Conservation (phyloP, 2,329 filamentous ascomycete species). For the Paraconiothyrium sp. region DNA sequence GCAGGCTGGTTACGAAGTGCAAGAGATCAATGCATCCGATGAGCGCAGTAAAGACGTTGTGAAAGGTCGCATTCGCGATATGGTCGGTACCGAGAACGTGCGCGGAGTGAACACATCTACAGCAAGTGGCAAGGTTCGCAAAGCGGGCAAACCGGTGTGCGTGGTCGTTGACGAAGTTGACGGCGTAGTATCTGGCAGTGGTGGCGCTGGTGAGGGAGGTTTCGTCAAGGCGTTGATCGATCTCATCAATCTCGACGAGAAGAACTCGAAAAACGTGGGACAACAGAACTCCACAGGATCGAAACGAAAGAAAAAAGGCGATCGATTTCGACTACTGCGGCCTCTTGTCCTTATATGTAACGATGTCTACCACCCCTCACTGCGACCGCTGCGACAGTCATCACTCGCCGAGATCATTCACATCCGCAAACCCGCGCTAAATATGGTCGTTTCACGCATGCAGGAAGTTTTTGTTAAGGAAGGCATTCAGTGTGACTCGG, state of each 20-base stretch:
- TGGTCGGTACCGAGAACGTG: constrained; percentile 92
- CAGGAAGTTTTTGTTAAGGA: constrained; percentile 89
- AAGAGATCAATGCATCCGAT: constrained; percentile 98
- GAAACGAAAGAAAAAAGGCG: constrained; percentile 76
- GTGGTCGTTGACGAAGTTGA: constrained; percentile 97
- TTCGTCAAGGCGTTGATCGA: constrained; percentile 97
- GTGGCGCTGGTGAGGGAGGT: constrained; percentile 80
- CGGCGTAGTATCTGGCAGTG: constrained; percentile 84
- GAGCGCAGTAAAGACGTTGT: constrained; percentile 91
- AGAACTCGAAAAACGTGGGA: constrained; percentile 66
- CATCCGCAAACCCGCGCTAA: constrained; percentile 86
- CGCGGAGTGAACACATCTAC: constrained; percentile 71
- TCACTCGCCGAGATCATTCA: constrained; percentile 92
- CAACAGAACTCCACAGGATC: constrained; percentile 45
- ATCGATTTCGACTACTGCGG: constrained; percentile 85
- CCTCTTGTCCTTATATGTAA: constrained; percentile 96
- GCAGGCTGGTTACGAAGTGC: constrained; percentile 94
- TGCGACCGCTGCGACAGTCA: constrained; percentile 82
- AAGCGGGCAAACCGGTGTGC: constrained; percentile 85
- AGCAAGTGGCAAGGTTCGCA: constrained; percentile 67
- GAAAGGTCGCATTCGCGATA: constrained; percentile 88
- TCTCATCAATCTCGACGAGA: constrained; percentile 84
- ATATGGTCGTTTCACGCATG: constrained; percentile 83
- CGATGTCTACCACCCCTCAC: constrained; percentile 90
- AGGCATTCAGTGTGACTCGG: constrained; percentile 85